These are phyloP conservation scores for Fusarium odoratissimum DNA, from an alignment of 2,329 filamentous ascomycete species.

Conservation along the genomic window DNA sequence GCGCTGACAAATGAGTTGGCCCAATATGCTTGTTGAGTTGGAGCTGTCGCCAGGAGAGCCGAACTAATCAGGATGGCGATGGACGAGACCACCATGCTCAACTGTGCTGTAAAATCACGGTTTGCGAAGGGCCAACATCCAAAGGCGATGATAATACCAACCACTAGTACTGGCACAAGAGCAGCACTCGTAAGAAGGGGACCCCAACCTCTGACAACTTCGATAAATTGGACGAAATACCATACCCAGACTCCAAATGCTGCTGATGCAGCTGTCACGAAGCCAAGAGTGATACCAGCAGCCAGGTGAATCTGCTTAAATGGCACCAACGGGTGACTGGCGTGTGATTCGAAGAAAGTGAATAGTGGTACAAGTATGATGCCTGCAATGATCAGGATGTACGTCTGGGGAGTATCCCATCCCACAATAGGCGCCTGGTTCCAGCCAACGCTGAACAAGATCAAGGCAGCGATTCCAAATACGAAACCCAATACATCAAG, in stretches of 20 bases:
- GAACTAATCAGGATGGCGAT: slow-evolving; percentile 36
- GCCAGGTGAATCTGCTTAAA: slow-evolving; percentile 35
- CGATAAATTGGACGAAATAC: slow-evolving; percentile 42
- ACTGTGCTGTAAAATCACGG: slow-evolving; percentile 31
- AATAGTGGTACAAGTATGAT: slow-evolving; percentile 24
- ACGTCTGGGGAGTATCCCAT: slow-evolving; percentile 29
- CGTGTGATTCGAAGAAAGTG: slow-evolving; percentile 35
- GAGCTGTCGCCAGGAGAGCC: slow-evolving; percentile 40
- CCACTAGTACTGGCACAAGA: slow-evolving; percentile 38
- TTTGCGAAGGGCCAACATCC: slow-evolving; percentile 31
- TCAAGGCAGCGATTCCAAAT: slow-evolving; percentile 27
- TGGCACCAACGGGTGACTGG: slow-evolving; percentile 40
- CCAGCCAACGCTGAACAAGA: slow-evolving; percentile 42
- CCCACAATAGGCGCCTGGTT: slow-evolving; percentile 39
- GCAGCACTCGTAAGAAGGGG: slow-evolving; percentile 36
- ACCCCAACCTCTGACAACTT: slow-evolving; percentile 39
- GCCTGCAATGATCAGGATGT: slow-evolving; percentile 38
- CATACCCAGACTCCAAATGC: slow-evolving; percentile 44
- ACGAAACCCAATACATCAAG: slow-evolving; percentile 34
- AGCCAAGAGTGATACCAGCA: slow-evolving; percentile 32
- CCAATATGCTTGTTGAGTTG: slow-evolving; percentile 42
- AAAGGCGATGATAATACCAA: slow-evolving; percentile 31
- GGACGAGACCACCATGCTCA: slow-evolving; percentile 33
- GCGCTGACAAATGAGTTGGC: slow-evolving; percentile 42
- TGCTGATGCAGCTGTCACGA: slow-evolving; percentile 33